Evolutionary conservation across 768 basidiomycete genomes (phyloP).

Genomic region (Rubroboletus pulcherrimus): DNA sequence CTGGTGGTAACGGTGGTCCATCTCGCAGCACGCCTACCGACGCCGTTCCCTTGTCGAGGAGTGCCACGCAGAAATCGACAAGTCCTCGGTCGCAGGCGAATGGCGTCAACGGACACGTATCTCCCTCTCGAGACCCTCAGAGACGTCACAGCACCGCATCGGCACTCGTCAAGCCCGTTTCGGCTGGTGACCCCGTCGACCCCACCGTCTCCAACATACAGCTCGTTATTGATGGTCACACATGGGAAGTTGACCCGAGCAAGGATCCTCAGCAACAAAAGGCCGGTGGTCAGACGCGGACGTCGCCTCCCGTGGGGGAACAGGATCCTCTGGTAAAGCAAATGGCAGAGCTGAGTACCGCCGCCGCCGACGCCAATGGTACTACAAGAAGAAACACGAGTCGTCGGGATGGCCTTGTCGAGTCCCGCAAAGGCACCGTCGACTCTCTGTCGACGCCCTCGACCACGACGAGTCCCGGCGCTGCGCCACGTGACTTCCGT

Average conservation of each 20-base stretch:
- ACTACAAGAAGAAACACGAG: conserved; percentile 19
- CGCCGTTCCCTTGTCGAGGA: conserved; percentile 27
- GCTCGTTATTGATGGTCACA: conserved; percentile 53
- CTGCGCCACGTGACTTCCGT: conserved; percentile 55
- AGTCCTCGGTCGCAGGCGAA: conserved; percentile 31
- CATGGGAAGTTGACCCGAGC: conserved; percentile 63
- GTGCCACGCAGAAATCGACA: conserved; percentile 30
- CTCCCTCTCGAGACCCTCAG: conserved; percentile 23
- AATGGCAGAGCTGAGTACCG: conserved; percentile 50
- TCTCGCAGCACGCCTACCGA: conserved; percentile 34
- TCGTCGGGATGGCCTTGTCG: conserved; percentile 23
- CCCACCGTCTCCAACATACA: conserved; percentile 65
- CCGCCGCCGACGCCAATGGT: conserved; percentile 22
- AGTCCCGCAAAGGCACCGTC: conserved; percentile 24
- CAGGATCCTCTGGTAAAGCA: conserved; percentile 66
- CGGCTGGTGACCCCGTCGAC: conserved; percentile 54
- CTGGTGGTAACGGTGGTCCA: conserved; percentile 45
- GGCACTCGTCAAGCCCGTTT: conserved; percentile 26
- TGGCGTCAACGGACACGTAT: conserved; percentile 30
- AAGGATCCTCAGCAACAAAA: conserved; percentile 58
- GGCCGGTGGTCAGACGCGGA: conserved; percentile 10
- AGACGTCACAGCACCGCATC: conserved; percentile 27
- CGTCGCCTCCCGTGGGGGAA: conserved; percentile 35
- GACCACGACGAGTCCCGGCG: conserved; percentile 14
- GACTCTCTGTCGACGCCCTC: conserved; percentile 26